Evolutionary conservation across 1,139 yeast genomes (phyloP).

Genomic region (Diutina siamensis): DNA sequence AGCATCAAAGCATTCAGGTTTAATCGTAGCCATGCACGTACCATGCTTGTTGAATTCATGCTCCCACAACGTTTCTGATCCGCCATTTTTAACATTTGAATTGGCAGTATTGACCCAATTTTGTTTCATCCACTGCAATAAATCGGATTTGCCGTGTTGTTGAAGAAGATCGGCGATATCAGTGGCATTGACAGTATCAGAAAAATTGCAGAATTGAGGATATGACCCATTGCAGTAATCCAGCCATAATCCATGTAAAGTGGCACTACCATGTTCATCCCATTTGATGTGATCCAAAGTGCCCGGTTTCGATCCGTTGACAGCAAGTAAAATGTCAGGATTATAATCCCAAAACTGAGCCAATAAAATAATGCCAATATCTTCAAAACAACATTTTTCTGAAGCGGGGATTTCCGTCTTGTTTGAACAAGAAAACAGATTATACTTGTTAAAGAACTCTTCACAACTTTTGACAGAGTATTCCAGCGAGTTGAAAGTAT

Average conservation of each 20-base stretch:
- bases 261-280: constrained; percentile 16
- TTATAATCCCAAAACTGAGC: constrained; percentile 34
- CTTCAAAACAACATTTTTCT: constrained; percentile 21
- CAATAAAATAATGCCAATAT: constrained; percentile 24
- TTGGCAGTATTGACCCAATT: constrained; percentile 27
- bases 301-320: constrained; percentile 6
- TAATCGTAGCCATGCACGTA: constrained; percentile 32
- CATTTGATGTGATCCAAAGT: constrained; percentile 7
- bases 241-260: constrained; percentile 33
- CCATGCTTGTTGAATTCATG: constrained; percentile 36
- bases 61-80: constrained; percentile 21
- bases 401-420: background rate
- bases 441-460: background rate
- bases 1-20: constrained; percentile 25
- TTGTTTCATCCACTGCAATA: constrained; percentile 21
- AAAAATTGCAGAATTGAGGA: constrained; percentile 17
- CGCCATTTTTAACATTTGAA: constrained; percentile 10
- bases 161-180: constrained; percentile 18
- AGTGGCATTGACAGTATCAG: constrained; percentile 10
- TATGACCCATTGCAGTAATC: constrained; percentile 28
- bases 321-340: constrained; percentile 11
- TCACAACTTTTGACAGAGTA: background rate
- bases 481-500: background rate
- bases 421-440: background rate
- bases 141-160: constrained; percentile 19